Evolutionary conservation across 495 filamentous ascomycete species (phyloP).

Genomic region (Tuber magnatum): DNA sequence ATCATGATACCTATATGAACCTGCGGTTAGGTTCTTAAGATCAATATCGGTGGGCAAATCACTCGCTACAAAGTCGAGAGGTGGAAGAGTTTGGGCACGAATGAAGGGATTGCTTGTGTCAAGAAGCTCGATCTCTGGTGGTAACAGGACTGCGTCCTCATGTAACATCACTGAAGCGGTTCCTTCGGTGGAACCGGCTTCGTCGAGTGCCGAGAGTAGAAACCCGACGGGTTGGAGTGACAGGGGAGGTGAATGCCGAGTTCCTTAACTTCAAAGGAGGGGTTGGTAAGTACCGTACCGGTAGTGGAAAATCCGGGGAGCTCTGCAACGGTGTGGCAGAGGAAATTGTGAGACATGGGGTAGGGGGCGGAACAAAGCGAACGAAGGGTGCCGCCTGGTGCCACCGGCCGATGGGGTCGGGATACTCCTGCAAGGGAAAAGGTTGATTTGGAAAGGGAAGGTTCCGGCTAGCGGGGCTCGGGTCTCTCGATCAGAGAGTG

Average conservation of each 20-base stretch:
- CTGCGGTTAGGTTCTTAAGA: neutral
- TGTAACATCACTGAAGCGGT: neutral
- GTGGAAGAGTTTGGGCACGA: neutral
- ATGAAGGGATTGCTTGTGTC: neutral
- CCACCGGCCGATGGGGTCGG: neutral
- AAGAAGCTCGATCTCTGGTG: neutral
- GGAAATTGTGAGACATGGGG: neutral
- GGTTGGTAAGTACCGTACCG: neutral
- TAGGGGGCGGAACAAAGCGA: neutral
- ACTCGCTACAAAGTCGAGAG: neutral
- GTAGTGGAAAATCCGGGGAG: neutral
- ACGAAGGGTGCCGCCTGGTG: neutral
- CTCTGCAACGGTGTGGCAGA: neutral
- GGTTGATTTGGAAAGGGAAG: neutral
- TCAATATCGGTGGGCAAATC: neutral
- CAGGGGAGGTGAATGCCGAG: neutral
- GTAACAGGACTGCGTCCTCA: neutral
- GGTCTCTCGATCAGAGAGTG: neutral
- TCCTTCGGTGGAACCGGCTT: neutral
- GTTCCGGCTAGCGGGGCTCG: neutral
- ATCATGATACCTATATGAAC: neutral
- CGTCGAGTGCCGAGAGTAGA: neutral
- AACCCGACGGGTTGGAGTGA: neutral
- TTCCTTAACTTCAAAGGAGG: neutral
- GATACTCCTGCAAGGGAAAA: neutral